These are phyloP conservation scores for Erythrophleum ivorense DNA, from an alignment of 331 rosid species.

Conservation along the genomic window DNA sequence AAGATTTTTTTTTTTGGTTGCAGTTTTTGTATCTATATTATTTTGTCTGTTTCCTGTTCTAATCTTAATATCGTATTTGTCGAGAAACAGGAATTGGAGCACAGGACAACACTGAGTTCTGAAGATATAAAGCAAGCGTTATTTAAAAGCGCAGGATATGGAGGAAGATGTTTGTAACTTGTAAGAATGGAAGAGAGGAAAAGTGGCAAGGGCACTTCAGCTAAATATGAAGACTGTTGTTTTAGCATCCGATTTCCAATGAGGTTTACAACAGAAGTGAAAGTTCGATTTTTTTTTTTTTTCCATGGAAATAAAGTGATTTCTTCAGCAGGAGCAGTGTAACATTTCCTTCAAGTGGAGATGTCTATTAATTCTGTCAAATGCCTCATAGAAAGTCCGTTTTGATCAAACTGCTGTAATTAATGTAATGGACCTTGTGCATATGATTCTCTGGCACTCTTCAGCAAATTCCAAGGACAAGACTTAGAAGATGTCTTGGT, in stretches of 20 bases:
- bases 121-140: conserved; percentile 80
- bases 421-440: conserved; percentile 1
- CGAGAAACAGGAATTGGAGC: conserved; percentile 51
- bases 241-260: conserved; percentile 37
- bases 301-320: conserved; percentile 32
- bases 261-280: conserved; percentile 31
- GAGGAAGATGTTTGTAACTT: conserved; percentile 70
- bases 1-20: background rate
- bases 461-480: background rate
- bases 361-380: conserved; percentile 16
- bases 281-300: background rate
- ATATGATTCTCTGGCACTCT: conserved; percentile 5
- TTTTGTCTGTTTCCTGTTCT: background rate
- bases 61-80: conserved; percentile 4
- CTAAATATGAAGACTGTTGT: background rate
- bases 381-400: background rate
- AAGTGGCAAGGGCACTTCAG: background rate
- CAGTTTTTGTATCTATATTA: background rate
- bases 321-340: conserved; percentile 24
- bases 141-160: conserved; percentile 79
- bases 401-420: conserved; percentile 8
- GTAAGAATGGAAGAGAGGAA: conserved; percentile 18
- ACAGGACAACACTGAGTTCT: conserved; percentile 41
- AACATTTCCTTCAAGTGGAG: background rate
- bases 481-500: background rate